Base-by-base conservation (phyloP, 768 basidiomycete genomes). In the Kwoniella heveanensis region DNA sequence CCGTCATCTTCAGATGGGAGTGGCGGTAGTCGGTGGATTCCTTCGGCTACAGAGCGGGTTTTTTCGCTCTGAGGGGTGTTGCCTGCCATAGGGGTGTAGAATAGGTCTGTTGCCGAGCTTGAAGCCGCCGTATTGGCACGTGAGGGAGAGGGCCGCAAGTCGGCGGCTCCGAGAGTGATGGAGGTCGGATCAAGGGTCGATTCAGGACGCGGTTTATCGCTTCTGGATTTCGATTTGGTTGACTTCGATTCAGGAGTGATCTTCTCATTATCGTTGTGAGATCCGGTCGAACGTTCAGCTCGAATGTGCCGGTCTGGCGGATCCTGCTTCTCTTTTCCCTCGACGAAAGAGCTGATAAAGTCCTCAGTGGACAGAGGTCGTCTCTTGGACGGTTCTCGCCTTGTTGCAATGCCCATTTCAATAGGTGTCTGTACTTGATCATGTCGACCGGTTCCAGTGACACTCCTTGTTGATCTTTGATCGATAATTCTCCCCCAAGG, bases 61-160 rank as follows among this genome's bases (percentile, higher is more conserved):
- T 62, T 62, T 12, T 62, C 60, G 24, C 44, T 62, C 25, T 21
- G 32, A 2, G 63, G 63, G 5, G 63, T 65, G 21, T 65, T 65
- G 0, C 63, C 57, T 36, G 27, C 37, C 15, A 48, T 44, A 2
- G 63, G 63, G 22, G 63, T 65, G 46, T 59, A 65, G 46, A 65
- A 65, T 3, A 65, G 17, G 29, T 65, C 63, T 21, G 57, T 39
- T 3, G 58, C 54, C 9, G 58, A 54, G 22, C 64, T 57, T 17
- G 57, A 60, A 15, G 53, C 48, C 2, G 32, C 46, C 10, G 57
- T 56, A 25, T 57, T 47, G 5, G 30, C 64, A 46, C 57, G 24
- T 29, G 64, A 54, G 12, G 39, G 39, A 8, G 52, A 49, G 4
- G 57, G 50, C 29, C 29, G 32, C 15, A 54, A 29, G 22, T 21